These are phyloP conservation scores for Puccinia novopanici DNA, from an alignment of 1,284 basidiomycete genomes.

Conservation along the genomic window DNA sequence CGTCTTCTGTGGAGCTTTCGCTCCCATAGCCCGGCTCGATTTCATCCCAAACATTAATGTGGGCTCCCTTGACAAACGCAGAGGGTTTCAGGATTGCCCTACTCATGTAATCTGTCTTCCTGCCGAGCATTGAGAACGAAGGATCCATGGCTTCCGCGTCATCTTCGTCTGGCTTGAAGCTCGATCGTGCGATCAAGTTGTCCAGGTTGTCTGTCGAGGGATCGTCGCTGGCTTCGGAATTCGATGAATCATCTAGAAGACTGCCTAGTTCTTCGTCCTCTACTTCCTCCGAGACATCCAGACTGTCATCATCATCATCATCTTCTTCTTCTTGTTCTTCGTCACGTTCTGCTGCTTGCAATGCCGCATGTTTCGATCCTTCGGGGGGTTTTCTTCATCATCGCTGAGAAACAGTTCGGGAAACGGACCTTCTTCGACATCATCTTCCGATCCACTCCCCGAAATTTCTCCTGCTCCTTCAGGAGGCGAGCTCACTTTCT, in stretches of 20 bases:
- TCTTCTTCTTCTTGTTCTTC: slow-evolving; percentile 49
- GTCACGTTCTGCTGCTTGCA: slow-evolving; percentile 26
- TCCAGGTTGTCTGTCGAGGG: slow-evolving; percentile 33
- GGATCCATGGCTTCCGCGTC: slow-evolving; percentile 67
- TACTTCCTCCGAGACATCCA: slow-evolving; percentile 31
- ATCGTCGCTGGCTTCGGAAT: slow-evolving; percentile 7
- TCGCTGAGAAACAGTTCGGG: slow-evolving; percentile 62
- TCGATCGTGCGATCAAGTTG: slow-evolving; percentile 55
- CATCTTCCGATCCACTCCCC: slow-evolving; percentile 51
- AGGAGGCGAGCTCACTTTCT: not conserved
- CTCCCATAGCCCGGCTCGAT: slow-evolving; percentile 96
- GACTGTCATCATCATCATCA: slow-evolving; percentile 32
- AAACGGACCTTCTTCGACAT: slow-evolving; percentile 60
- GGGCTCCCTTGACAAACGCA: slow-evolving; percentile 75
- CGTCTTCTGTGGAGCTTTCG: slow-evolving; percentile 95
- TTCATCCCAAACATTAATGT: slow-evolving; percentile 80
- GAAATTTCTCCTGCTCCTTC: too few species aligned
- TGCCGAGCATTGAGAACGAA: slow-evolving; percentile 60
- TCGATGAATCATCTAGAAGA: slow-evolving; percentile 31
- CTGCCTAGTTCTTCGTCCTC: slow-evolving; percentile 49
- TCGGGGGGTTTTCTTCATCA: slow-evolving; percentile 20
- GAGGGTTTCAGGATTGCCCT: slow-evolving; percentile 65
- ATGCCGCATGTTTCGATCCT: slow-evolving; percentile 12
- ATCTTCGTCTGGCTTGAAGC: slow-evolving; percentile 60
- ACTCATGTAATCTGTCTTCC: slow-evolving; percentile 58